These are phyloP conservation scores for Podospora pseudocomata DNA, from an alignment of 495 filamentous ascomycete species.

Conservation along the genomic window DNA sequence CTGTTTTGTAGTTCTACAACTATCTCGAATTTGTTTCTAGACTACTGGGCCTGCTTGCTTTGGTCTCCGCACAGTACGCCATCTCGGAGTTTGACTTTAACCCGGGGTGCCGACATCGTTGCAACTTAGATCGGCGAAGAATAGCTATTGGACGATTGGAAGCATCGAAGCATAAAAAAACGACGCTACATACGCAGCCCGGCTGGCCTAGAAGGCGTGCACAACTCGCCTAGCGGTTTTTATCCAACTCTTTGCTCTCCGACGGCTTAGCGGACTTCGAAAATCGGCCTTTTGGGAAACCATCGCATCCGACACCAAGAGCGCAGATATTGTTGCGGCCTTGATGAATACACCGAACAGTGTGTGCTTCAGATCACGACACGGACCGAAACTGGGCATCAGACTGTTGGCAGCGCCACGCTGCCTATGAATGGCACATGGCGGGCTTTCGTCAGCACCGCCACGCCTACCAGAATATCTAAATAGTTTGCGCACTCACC, in stretches of 20 bases:
- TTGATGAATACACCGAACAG: not conserved
- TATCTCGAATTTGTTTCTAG: not conserved
- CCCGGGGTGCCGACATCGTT: conserved; percentile 7
- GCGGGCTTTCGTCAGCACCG: not conserved
- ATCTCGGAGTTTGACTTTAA: conserved; percentile 4
- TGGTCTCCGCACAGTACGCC: not conserved
- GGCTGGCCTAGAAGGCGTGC: not conserved
- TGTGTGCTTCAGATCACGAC: not conserved
- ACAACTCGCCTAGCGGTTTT: not conserved
- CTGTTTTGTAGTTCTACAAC: not conserved
- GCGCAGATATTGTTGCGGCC: not conserved
- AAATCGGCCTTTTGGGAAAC: not conserved
- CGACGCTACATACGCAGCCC: not conserved
- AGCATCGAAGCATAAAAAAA: not conserved
- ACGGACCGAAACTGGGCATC: not conserved
- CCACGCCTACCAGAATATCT: not conserved
- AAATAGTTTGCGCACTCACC: not conserved
- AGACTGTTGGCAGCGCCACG: not conserved
- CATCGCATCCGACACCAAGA: not conserved
- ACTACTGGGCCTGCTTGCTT: not conserved
- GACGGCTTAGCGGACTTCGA: not conserved
- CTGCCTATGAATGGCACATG: not conserved
- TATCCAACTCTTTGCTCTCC: not conserved
- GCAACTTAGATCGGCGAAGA: not conserved
- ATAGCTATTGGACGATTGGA: not conserved